A percentile compares a stretch with the other conserved stretches of the same genome.
Conservation (phyloP, 2,329 filamentous ascomycete genomes). For the Penicillium sp. region DNA sequence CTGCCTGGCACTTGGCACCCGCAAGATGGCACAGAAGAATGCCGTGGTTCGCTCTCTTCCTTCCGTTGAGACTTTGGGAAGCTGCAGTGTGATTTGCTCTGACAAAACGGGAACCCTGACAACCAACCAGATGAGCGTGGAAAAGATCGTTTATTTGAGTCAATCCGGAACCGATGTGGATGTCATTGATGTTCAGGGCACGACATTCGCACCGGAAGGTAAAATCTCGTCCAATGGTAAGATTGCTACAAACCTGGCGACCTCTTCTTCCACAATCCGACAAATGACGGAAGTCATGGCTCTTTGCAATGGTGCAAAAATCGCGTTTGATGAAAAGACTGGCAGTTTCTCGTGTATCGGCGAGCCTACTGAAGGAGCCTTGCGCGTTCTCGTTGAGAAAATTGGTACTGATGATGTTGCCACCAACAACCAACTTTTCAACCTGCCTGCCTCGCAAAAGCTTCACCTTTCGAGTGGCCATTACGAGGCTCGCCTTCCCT, state of each 20-base stretch:
- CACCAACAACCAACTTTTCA: slow-evolving; percentile 58
- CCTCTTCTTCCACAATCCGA: slow-evolving; percentile 74
- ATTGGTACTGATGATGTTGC: slow-evolving; percentile 77
- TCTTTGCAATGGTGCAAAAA: slow-evolving; percentile 85
- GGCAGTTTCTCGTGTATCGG: slow-evolving; percentile 81
- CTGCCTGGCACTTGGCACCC: slow-evolving; percentile 90
- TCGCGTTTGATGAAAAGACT: slow-evolving; percentile 79
- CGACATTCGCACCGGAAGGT: slow-evolving; percentile 86
- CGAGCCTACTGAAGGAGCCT: slow-evolving; percentile 92
- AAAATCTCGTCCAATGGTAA: slow-evolving; percentile 72
- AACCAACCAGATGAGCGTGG: slow-evolving; percentile 99
- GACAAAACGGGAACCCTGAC: slow-evolving; percentile 99
- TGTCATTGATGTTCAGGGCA: slow-evolving; percentile 88
- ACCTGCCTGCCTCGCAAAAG: slow-evolving; percentile 60
- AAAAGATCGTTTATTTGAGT: slow-evolving; percentile 84
- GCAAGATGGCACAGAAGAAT: slow-evolving; percentile 99
- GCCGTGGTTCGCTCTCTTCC: slow-evolving; percentile 94
- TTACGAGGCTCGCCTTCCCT: slow-evolving; percentile 77
- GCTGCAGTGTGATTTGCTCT: slow-evolving; percentile 99
- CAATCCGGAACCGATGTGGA: slow-evolving; percentile 75
- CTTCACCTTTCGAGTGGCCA: slow-evolving; percentile 82
- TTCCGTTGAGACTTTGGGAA: slow-evolving; percentile 95
- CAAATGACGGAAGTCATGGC: slow-evolving; percentile 74
- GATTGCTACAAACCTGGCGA: slow-evolving; percentile 68
- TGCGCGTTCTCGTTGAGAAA: slow-evolving; percentile 91